Percentiles rank a stretch among this genome's conserved stretches.
These are phyloP conservation scores for Ulmus americana DNA, from an alignment of 331 rosid species.

Conservation along the genomic window DNA sequence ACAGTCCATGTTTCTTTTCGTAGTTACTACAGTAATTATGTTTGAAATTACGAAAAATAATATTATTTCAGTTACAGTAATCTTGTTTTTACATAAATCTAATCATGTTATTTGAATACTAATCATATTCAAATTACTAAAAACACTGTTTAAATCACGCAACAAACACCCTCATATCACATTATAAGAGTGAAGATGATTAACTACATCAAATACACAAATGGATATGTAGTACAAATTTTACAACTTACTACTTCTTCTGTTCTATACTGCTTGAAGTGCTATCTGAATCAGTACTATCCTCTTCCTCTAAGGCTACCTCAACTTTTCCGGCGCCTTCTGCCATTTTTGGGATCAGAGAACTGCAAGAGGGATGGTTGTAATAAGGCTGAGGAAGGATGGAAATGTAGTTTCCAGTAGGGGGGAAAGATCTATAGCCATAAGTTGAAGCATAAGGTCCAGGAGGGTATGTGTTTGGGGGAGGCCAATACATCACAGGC, in stretches of 20 bases:
- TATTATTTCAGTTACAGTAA: too few species aligned
- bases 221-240: constrained; percentile 9
- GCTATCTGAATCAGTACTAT: constrained; percentile 36
- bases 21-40: too few species aligned
- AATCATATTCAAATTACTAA: too few species aligned
- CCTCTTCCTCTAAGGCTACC: constrained; percentile 31
- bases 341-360: constrained; percentile 27
- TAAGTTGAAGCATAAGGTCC: constrained; percentile 43
- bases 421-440: constrained; percentile 51
- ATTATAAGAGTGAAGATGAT: not conserved
- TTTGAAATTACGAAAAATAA: too few species aligned
- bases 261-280: constrained; percentile 40
- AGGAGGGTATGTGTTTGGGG: constrained; percentile 52
- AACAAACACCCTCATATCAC: too few species aligned
- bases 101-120: constrained; percentile 1
- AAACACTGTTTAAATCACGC: too few species aligned
- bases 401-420: constrained; percentile 41
- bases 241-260: constrained; percentile 26
- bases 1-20: too few species aligned
- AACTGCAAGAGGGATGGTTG: constrained; percentile 27
- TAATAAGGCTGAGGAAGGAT: constrained; percentile 50
- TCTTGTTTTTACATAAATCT: too few species aligned
- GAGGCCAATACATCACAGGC: constrained; percentile 77
- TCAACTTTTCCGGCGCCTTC: constrained; percentile 39
- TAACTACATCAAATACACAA: constrained; percentile 4